Base-by-base conservation (phyloP, 257 asterid genomes). In the Ligustrum vulgare region DNA sequence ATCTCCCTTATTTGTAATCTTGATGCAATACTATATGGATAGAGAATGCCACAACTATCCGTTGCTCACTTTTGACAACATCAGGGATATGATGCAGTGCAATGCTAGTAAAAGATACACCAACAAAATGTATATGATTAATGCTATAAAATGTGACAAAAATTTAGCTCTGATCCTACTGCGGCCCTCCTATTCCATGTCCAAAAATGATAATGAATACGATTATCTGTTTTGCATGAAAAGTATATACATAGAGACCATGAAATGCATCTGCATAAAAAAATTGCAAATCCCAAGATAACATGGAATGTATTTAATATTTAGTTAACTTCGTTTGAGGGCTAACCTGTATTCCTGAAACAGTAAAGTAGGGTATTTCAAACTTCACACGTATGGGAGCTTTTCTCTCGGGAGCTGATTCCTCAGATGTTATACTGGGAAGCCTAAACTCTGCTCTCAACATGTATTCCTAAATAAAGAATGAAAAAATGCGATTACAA, bases 351-450 rank as follows among this genome's bases (percentile, higher is more conserved):
- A 95, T 95, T 82, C 99, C 99, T 45, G 99, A 95, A 82, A 95
- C 99, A 13, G 99, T 95, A 84, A 95, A 95, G 83, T 95, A 95
- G 6, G 99, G 99, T 78, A 95, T 95, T 85, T 95, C 99, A 83
- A 95, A 95, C 83, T 95, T 95, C 86, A 95, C 97, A 73, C 98
- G 83, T 54, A 95, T 88, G 10, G 99, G 99, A 90, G 98, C 98
- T 80, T 95, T 95, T 85, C 97, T 90, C 87, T 95, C 99, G 0
- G 97, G 96, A 60, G 81, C 80, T 74, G 93, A 75, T 54, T 95
- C 99, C 80, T 95, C 99, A 54, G 97, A 90, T 23, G 90, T 82
- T 86, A 95, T 80, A 86, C 99, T 95, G 64, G 99, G 99, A 80
- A 95, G 97, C 71, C 88, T 83, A 82, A 95, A 93, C 88, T 95